phyloP scores from a whole-genome alignment of 169 alveolate genomes.

The Eimeria necatrix region DNA sequence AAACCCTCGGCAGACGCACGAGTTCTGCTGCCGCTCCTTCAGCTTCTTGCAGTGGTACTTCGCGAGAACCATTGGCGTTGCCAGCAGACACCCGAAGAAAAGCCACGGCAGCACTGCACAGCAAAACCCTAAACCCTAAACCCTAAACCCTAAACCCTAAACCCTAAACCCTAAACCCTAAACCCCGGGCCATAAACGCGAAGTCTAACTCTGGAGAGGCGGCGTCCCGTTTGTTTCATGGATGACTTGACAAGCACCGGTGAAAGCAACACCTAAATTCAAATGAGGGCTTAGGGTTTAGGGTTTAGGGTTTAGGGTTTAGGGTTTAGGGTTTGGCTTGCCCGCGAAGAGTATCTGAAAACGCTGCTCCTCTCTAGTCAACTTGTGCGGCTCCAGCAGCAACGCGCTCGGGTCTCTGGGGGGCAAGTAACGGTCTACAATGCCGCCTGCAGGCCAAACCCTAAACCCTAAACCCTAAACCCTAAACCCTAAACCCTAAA shows the following conservation, averaged over 20 bases:
- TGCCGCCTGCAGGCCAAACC: constrained; percentile 67
- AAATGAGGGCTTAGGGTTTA: neutral
- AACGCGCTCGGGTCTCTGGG: constrained; percentile 80
- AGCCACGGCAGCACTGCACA: constrained; percentile 68
- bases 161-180: neutral
- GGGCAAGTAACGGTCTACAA: constrained; percentile 80
- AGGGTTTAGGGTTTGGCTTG: constrained; percentile 35
- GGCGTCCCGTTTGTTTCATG: too few species aligned
- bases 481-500: constrained; percentile 50
- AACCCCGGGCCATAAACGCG: neutral
- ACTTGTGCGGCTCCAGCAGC: constrained; percentile 78
- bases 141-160: constrained; percentile 57
- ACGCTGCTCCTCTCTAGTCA: constrained; percentile 76
- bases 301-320: constrained; percentile 41
- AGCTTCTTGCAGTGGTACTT: constrained; percentile 20
- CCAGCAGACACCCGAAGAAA: constrained; percentile 57
- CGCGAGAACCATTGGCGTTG: constrained; percentile 52
- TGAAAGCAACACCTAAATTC: neutral
- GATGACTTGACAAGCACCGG: too few species aligned
- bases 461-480: constrained; percentile 42
- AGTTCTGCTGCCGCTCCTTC: neutral
- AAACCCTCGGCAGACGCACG: constrained; percentile 17
- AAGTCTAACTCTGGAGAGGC: neutral
- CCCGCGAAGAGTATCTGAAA: constrained; percentile 76
- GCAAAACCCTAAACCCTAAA: constrained; percentile 8